These are phyloP conservation scores for Tetracladium setigerum DNA, from an alignment of 495 filamentous ascomycete genomes.

Conservation along the genomic window DNA sequence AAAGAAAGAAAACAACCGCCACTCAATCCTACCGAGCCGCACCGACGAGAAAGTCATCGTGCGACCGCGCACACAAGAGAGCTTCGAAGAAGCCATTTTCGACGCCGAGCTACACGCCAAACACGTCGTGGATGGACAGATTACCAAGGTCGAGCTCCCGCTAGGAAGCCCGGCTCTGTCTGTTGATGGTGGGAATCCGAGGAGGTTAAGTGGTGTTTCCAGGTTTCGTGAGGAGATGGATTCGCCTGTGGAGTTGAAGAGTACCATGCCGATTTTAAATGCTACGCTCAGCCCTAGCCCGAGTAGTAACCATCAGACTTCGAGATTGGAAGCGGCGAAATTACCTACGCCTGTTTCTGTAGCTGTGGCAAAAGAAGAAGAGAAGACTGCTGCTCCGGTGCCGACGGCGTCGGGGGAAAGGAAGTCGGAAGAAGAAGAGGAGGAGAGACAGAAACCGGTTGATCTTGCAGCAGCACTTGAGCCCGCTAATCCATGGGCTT, in stretches of 20 bases:
- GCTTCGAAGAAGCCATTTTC: slow-evolving; percentile 34
- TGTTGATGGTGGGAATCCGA: not conserved
- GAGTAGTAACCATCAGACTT: not conserved
- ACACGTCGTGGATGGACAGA: slow-evolving; percentile 4
- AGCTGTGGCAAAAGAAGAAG: not conserved
- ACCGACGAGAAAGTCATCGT: slow-evolving; percentile 1
- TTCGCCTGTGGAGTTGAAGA: not conserved
- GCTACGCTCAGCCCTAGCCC: not conserved
- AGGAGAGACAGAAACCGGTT: too few species aligned
- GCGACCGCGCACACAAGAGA: slow-evolving; percentile 25
- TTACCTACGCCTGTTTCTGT: not conserved
- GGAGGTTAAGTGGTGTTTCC: slow-evolving; percentile 1
- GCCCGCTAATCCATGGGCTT: too few species aligned
- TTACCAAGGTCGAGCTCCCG: slow-evolving; percentile 1
- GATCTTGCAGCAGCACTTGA: too few species aligned
- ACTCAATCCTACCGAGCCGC: not conserved
- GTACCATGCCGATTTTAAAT: not conserved
- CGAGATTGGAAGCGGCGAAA: not conserved
- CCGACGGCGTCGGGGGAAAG: too few species aligned
- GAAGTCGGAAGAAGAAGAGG: too few species aligned
- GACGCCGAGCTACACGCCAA: slow-evolving; percentile 20
- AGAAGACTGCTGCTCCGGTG: too few species aligned
- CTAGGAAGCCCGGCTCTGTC: not conserved
- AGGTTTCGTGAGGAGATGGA: slow-evolving; percentile 14
- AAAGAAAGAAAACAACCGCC: slow-evolving; percentile 19